Evolutionary conservation across 164 flowering plant species (phyloP), one percentile per base, ranked within the genome.

Genomic region (Sextonia rubra): DNA sequence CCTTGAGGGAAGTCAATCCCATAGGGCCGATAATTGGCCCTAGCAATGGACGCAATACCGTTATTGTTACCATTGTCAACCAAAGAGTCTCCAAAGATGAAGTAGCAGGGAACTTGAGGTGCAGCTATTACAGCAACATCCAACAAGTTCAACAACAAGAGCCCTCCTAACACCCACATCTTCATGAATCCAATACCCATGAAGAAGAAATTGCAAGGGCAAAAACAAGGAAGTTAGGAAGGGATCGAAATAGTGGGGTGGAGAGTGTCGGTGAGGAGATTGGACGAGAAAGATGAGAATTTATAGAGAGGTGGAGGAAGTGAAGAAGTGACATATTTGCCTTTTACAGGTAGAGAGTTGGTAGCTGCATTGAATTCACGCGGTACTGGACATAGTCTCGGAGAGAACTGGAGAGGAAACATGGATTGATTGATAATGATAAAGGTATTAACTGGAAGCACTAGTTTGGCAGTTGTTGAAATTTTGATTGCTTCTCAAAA

Each of bases 61-160:
- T 69, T 73, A 68, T 91, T 91, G 67, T 91, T 91, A 4, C 97
- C 97, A 78, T 85, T 88, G 56, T 91, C 97, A 4, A 86, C 89
- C 73, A 89, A 73, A 0, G 97, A 91, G 69, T 89, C 97, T 3
- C 97, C 97, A 77, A 91, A 89, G 2, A 89, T 82, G 78, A 87
- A 91, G 79, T 82, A 86, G 83, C 94, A 71, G 80, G 87, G 27
- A 23, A 25, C 64, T 24, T 58, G 55, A 29, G 47, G 67, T 64
- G 67, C 67, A 12, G 67, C 67, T 29, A 27, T 11, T 20, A 64
- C 67, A 7, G 27, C 64, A 3, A 52, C 58, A 29, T 18, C 18
- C 37, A 61, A 61, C 64, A 61, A 22, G 64, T 61, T 61, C 17
- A 61, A 61, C 64, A 64, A 12, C 8, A 64, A 64, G 7, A 29